Evolutionary conservation across 116 monocot genomes (phyloP), one percentile per base, ranked within the genome.

Genomic region (Phalaenopsis hybrid): DNA sequence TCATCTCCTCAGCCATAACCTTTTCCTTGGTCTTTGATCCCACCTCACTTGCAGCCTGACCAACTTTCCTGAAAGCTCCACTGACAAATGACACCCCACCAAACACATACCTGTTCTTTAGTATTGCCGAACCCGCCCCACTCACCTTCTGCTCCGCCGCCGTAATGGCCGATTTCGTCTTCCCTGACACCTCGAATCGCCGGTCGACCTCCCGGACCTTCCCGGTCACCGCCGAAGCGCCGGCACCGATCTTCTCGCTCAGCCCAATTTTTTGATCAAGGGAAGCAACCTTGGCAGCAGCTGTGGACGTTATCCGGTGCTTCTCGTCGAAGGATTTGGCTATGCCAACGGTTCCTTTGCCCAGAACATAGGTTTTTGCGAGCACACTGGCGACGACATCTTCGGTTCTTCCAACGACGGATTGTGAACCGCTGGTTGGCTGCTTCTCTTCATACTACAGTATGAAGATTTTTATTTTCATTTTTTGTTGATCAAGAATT

Each of bases 251-350:
- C 83, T 92, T 94, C 81, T 92, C 89, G 17, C 84, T 86, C 10
- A 97, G 80, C 9, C 97, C 97, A 0, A 97, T 94, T 81, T 81
- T 95, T 73, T 88, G 81, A 80, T 95, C 95, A 0, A 95, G 67
- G 6, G 89, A 85, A 6, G 45, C 79, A 1, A 95, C 92, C 74
- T 81, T 91, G 7, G 95, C 86, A 1, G 92, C 63, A 58, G 92
- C 92, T 2, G 88, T 89, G 41, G 92, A 95, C 11, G 87, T 89
- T 61, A 95, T 51, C 16, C 86, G 86, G 80, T 88, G 95, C 86
- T 87, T 94, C 79, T 97, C 89, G 37, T 94, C 97, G 11, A 97
- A 92, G 16, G 90, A 41, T 83, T 88, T 97, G 1, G 94, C 94
- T 85, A 81, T 97, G 87, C 46, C 67, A 4, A 94, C 43, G 5